phyloP scores from a whole-genome alignment of 164 flowering plant genomes.

The Chimonanthus salicifolius region DNA sequence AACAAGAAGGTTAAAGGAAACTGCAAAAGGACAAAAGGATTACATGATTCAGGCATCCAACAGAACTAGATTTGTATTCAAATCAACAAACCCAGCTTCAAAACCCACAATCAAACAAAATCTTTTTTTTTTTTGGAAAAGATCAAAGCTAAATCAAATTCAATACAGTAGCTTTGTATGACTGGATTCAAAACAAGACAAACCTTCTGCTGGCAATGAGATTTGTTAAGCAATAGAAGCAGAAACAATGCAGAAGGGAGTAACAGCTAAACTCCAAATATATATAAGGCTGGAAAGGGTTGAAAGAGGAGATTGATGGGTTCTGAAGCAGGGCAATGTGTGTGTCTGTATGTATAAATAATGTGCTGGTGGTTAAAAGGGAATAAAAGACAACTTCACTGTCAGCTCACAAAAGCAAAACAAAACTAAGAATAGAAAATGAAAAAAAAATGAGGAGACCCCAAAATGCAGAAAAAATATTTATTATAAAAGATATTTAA shows the following conservation, averaged over 20 bases:
- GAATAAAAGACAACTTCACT: conserved; percentile 22
- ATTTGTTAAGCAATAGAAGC: not conserved
- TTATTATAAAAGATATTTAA: conserved; percentile 9
- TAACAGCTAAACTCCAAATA: conserved; percentile 21
- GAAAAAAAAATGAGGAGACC: conserved; percentile 5
- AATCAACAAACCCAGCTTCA: not conserved
- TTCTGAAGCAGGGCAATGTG: conserved; percentile 25
- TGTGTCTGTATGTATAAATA: not conserved
- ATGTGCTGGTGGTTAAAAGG: conserved; percentile 16
- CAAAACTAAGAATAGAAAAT: not conserved
- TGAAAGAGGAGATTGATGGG: conserved; percentile 18
- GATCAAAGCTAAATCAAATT: not conserved
- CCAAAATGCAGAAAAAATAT: not conserved
- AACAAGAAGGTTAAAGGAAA: conserved; percentile 7
- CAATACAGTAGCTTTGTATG: not conserved
- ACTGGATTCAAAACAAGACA: conserved; percentile 7
- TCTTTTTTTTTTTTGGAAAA: too few species aligned
- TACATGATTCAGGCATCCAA: not conserved
- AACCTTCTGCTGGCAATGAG: conserved; percentile 5
- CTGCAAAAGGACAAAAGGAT: not conserved
- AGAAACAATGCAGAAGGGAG: conserved; percentile 4
- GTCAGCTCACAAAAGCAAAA: conserved; percentile 16
- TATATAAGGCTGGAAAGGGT: conserved; percentile 28
- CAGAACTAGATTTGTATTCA: not conserved
- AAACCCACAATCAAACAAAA: conserved; percentile 1